phyloP scores from a whole-genome alignment of 139 green algal species.

The Raphidocelis subcapitata region DNA sequence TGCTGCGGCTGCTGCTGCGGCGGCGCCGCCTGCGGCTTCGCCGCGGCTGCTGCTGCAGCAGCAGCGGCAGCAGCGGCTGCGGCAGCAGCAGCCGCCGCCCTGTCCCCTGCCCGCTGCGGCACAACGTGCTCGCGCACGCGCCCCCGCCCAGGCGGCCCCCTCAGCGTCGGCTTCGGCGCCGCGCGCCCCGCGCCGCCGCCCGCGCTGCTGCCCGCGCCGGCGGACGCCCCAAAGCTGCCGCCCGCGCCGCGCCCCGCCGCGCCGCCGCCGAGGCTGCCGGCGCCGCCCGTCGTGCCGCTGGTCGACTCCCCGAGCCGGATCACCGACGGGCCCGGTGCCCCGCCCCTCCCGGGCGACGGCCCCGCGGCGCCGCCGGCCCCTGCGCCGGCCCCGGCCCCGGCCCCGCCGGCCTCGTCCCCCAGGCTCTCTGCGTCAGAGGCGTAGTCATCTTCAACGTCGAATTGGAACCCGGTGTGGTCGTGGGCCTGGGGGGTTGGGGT shows the following conservation, averaged over 20 bases:
- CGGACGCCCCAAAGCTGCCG: neutral
- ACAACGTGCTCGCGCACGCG: no score
- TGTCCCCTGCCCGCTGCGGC: no score
- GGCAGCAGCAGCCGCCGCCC: no score
- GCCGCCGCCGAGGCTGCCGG: neutral
- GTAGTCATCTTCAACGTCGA: neutral
- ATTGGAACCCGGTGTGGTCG: neutral
- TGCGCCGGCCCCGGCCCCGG: neutral
- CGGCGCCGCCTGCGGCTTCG: no score
- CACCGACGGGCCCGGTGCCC: neutral
- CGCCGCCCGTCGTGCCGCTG: neutral
- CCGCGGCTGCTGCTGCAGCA: no score
- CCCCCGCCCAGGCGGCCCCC: no score
- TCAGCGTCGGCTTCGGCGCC: no score
- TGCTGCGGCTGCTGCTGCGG: no score
- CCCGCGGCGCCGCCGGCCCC: neutral
- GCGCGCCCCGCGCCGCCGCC: neutral
- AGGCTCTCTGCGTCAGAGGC: neutral
- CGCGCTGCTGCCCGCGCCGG: neutral
- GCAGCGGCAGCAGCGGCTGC: no score
- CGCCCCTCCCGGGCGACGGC: neutral
- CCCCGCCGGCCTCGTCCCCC: neutral
- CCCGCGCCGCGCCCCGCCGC: neutral
- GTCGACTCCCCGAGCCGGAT: neutral
- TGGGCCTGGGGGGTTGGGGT: neutral